phyloP scores from a whole-genome alignment of 441 rosid genomes.

The Mallotus japonicus region DNA sequence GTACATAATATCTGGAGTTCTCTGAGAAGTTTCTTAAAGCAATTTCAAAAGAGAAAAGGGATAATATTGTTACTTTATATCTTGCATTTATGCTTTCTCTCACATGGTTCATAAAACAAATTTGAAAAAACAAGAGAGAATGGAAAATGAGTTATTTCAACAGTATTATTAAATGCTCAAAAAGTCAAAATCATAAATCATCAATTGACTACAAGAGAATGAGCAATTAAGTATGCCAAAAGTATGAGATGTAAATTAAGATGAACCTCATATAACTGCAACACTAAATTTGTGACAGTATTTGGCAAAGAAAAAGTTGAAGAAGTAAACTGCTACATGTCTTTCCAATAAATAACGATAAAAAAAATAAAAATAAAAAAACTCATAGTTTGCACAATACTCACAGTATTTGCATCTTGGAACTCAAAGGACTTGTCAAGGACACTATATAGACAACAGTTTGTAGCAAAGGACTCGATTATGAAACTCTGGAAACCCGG shows the following conservation, averaged over 20 bases:
- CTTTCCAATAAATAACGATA: neutral
- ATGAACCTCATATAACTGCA: neutral
- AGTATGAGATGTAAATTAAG: neutral
- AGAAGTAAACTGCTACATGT: neutral
- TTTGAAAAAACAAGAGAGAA: too few species aligned
- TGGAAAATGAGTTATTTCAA: too few species aligned
- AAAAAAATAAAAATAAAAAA: neutral
- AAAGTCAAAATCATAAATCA: too few species aligned
- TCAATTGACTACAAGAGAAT: too few species aligned
- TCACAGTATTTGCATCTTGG: slow-evolving; percentile 85
- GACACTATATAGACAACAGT: slow-evolving; percentile 81
- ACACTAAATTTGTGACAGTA: neutral
- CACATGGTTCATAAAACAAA: too few species aligned
- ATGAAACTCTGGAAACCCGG: slow-evolving; percentile 79
- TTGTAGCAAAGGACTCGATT: slow-evolving; percentile 62
- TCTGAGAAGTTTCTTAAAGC: too few species aligned
- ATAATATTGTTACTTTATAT: too few species aligned
- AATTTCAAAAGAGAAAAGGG: too few species aligned
- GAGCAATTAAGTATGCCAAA: too few species aligned
- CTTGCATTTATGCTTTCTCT: too few species aligned
- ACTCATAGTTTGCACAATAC: slow-evolving; percentile 22
- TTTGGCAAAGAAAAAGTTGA: neutral
- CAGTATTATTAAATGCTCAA: too few species aligned
- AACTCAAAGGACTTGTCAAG: slow-evolving; percentile 89
- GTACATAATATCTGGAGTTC: too few species aligned